Evolutionary conservation across 2,329 filamentous ascomycete genomes (phyloP), one percentile per base, ranked within the genome.

Genomic region (Arthrobotrys sinensis): DNA sequence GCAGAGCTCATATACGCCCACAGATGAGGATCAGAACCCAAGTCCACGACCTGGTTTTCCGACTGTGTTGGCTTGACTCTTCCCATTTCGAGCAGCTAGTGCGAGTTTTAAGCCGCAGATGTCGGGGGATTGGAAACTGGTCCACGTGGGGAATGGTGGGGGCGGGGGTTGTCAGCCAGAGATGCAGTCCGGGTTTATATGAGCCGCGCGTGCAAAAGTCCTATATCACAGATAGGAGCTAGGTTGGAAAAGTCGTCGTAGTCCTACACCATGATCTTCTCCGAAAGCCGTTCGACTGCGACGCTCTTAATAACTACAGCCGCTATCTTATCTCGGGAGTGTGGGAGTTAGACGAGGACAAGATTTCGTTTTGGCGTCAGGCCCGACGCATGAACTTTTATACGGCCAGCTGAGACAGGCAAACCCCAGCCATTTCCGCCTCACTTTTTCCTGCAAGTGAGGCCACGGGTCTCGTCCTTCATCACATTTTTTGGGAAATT

Each of bases 1-100:
- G 34, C 14, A n/a, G 45, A 50, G 32, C 16, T 14, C 48, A 64
- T 52, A 16, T 53, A 62, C 24, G 38, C 67, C 68, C 57, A 72
- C 16, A 72, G 21, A 28, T 62, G 16, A 38, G 68, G 46, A 46
- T 57, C 57, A 32, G 55, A 60, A 21, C 52, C 34, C 11, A 60
- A n/a, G 16, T 60, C 55, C 16, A 38, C 32, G 36, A 48, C 38
- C 16, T 53, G 57, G 28, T 52, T 53, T 46, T 48, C 45, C 40
- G 53, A 52, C 34, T 46, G 68, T 43, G 68, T 72, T 72, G 57
- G 68, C n/a, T 72, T 60, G 19, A 36, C 67, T 48, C 34, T 60
- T 60, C 55, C 55, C 55, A 60, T 60, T 60, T 60, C 55, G 55
- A 60, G 16, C 55, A 43, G 21, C 55, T 60, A 60, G 55, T 43